These are phyloP conservation scores for Fusarium sp. DNA, from an alignment of 2,329 filamentous ascomycete genomes.

Conservation along the genomic window DNA sequence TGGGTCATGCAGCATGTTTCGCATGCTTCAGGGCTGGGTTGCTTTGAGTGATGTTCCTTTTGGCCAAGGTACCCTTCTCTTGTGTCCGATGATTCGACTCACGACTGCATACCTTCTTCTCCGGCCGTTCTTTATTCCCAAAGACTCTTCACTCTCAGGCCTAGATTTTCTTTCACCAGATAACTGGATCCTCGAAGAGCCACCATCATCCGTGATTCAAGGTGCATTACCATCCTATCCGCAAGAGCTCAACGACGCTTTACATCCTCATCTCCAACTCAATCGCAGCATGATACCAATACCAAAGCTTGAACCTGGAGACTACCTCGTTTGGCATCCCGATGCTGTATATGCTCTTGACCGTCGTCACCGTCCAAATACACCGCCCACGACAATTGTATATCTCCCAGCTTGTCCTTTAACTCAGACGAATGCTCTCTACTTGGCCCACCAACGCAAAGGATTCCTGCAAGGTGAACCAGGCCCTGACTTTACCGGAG, in stretches of 20 bases:
- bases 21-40: constrained; percentile 84
- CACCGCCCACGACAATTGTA: constrained; percentile 48
- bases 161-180: constrained; percentile 54
- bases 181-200: constrained; percentile 66
- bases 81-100: constrained; percentile 76
- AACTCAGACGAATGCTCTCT: constrained; percentile 57
- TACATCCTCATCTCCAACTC: constrained; percentile 77
- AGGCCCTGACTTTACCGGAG: constrained; percentile 54
- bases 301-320: constrained; percentile 75
- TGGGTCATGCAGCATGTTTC: constrained; percentile 78
- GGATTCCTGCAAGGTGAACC: constrained; percentile 56
- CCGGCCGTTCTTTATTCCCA: constrained; percentile 74
- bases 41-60: constrained; percentile 72
- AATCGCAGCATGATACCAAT: constrained; percentile 73
- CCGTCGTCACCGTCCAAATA: constrained; percentile 46
- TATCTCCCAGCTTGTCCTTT: constrained; percentile 56
- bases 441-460: constrained; percentile 56
- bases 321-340: constrained; percentile 81
- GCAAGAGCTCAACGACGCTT: constrained; percentile 72
- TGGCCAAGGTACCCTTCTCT: constrained; percentile 74
- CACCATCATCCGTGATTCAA: constrained; percentile 66
- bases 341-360: constrained; percentile 78
- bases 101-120: constrained; percentile 81
- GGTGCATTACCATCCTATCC: constrained; percentile 74
- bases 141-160: constrained; percentile 53